phyloP scores from a whole-genome alignment of 768 basidiomycete species.

The Kwoniella shandongensis region DNA sequence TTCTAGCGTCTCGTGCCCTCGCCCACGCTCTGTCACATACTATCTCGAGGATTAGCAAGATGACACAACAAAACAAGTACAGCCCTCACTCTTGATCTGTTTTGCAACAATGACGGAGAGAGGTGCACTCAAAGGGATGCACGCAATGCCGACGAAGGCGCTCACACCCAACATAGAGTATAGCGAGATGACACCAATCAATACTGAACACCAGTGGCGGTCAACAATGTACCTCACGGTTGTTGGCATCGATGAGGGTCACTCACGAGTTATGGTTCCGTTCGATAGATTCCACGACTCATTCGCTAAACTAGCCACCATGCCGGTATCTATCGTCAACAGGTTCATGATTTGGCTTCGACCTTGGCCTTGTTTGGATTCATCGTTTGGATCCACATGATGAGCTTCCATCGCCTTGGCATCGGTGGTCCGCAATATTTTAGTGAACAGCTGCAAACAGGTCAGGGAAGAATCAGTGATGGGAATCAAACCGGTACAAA shows the following conservation, averaged over 20 bases:
- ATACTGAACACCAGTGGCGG: constrained; percentile 25
- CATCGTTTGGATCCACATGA: constrained; percentile 22
- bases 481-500: not conserved
- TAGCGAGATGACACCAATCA: constrained; percentile 33
- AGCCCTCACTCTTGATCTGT: constrained; percentile 32
- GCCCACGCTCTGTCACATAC: constrained; percentile 43
- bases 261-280: constrained; percentile 27
- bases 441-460: constrained; percentile 37
- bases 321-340: constrained; percentile 40
- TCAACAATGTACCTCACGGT: not conserved
- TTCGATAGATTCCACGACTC: constrained; percentile 36
- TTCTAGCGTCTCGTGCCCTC: constrained; percentile 37
- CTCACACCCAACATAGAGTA: constrained; percentile 44
- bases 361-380: constrained; percentile 20
- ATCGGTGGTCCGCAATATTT: constrained; percentile 43
- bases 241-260: too few species aligned
- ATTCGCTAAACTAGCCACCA: constrained; percentile 33
- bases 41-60: constrained; percentile 13
- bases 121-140: constrained; percentile 36
- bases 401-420: constrained; percentile 43
- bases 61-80: too few species aligned
- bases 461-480: not conserved
- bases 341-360: constrained; percentile 43
- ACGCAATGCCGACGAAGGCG: constrained; percentile 43
- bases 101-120: constrained; percentile 25